Evolutionary conservation across 495 filamentous ascomycete species (phyloP), one percentile per base, ranked within the genome.

Genomic region (Xanthoparmelia taractica): DNA sequence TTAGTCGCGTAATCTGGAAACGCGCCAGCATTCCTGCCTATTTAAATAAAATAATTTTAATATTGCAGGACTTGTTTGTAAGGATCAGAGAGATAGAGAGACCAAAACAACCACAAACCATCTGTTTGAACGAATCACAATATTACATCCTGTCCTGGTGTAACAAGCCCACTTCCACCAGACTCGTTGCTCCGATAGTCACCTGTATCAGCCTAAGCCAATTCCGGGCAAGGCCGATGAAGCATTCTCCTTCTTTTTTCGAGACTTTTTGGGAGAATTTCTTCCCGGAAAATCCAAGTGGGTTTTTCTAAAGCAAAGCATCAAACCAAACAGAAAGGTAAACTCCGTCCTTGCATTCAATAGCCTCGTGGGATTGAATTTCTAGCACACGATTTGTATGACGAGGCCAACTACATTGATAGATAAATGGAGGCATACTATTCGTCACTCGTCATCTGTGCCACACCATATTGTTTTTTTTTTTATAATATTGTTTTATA

Each of bases 131-230:
- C 48, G 48, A 52, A 52, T 52, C 48, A 31, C 27, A 29, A 7
- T 29, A 15, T n/a, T n/a, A n/a, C n/a, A 31, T 8, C 10, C 2
- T 1, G 23, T 23, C 20, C 20, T 50, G 47, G 47, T 50, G 47
- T 25, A 50, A 50, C 48, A 4, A 18, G 25, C 11, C 27, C 25
- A 31, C 13, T 52, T 25, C 31, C 48, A 25, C 13, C 29, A 25
- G 27, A 25, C 29, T 29, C 25, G 15, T 13, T 52, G 48, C 2
- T 52, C 13, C 13, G 48, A 0, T 29, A 4, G 25, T 50, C 41
- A 36, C 20, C 38, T 60, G 58, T 60, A 8, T 60, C 40, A 60
- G 58, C 36, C 43, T 25, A 43, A 60, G 33, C 47, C 27, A n/a
- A 6, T 41, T 60, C 41, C 23, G 18, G 45, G 11, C 23, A 58